A percentile compares a stretch with the other conserved stretches of the same genome.
phyloP scores from a whole-genome alignment of 1,284 basidiomycete genomes.

The Porodaedalea pini region DNA sequence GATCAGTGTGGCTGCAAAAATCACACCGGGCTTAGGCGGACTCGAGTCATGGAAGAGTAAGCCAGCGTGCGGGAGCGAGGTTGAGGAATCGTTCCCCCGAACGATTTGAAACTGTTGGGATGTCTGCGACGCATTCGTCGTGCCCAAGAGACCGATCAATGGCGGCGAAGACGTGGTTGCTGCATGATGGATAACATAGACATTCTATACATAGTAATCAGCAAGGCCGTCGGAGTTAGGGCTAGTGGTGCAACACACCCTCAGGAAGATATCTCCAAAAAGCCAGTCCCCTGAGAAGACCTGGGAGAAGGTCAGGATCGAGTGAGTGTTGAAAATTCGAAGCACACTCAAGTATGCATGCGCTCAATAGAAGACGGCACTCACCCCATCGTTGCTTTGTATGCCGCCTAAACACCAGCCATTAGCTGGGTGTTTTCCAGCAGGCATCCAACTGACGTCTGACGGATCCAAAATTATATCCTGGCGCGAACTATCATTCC shows the following conservation, averaged over 20 bases:
- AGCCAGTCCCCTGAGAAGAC: constrained; percentile 63
- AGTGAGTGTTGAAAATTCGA: constrained; percentile 8
- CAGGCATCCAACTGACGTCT: constrained; percentile 47
- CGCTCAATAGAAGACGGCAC: constrained; percentile 21
- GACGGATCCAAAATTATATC: constrained; percentile 49
- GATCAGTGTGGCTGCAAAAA: constrained; percentile 5
- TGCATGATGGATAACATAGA: constrained; percentile 48
- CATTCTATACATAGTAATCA: constrained; percentile 38
- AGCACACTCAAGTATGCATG: neutral
- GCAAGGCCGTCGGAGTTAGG: neutral
- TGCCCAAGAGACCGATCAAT: constrained; percentile 44
- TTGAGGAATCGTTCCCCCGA: constrained; percentile 43
- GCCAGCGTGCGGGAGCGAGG: constrained; percentile 22
- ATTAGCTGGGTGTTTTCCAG: constrained; percentile 23
- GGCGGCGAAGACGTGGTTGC: constrained; percentile 41
- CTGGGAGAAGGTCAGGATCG: constrained; percentile 28
- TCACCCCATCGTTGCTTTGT: constrained; percentile 50
- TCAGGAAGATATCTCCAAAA: constrained; percentile 53
- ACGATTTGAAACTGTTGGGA: constrained; percentile 38
- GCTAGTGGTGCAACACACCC: constrained; percentile 35
- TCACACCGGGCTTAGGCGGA: neutral
- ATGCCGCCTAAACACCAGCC: constrained; percentile 59
- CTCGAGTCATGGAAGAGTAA: constrained; percentile 10
- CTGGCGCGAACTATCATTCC: constrained; percentile 33
- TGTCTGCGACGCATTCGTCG: constrained; percentile 41